A percentile compares a stretch with the other conserved stretches of the same genome.
Conservation (phyloP, 192 early-diverging fungal genomes). For the Coemansia sp. region DNA sequence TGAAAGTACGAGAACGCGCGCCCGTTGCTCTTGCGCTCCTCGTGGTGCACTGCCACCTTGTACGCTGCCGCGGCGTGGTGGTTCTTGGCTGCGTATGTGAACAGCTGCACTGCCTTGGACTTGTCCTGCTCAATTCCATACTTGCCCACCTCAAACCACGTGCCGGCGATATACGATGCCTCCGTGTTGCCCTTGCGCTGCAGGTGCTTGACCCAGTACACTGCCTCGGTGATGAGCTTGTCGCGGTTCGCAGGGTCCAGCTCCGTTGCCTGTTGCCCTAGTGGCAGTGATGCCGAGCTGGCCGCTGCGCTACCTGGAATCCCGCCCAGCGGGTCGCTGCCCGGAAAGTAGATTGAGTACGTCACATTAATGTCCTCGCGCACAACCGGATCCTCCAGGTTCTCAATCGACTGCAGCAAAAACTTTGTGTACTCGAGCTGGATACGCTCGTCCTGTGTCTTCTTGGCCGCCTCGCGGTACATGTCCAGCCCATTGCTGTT, state of each 20-base stretch:
- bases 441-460: constrained; percentile 69
- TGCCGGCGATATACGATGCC: constrained; percentile 73
- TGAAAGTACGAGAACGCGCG: constrained; percentile 70
- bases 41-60: constrained; percentile 63
- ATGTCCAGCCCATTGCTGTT: constrained; percentile 57
- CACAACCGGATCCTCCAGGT: constrained; percentile 44
- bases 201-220: constrained; percentile 73
- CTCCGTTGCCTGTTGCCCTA: constrained; percentile 47
- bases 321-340: constrained; percentile 23
- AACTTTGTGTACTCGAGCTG: constrained; percentile 80
- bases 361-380: constrained; percentile 53
- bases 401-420: constrained; percentile 67
- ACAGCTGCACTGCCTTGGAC: constrained; percentile 68
- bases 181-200: constrained; percentile 69
- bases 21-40: constrained; percentile 60
- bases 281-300: constrained; percentile 50
- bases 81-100: constrained; percentile 62
- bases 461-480: constrained; percentile 75
- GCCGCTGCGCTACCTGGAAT: constrained; percentile 23
- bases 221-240: constrained; percentile 60
- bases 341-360: constrained; percentile 53
- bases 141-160: constrained; percentile 67
- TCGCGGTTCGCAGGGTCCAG: constrained; percentile 47
- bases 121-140: constrained; percentile 59
- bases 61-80: constrained; percentile 66